These are phyloP conservation scores for Calonectria montana DNA, from an alignment of 2,329 filamentous ascomycete genomes.

Conservation along the genomic window DNA sequence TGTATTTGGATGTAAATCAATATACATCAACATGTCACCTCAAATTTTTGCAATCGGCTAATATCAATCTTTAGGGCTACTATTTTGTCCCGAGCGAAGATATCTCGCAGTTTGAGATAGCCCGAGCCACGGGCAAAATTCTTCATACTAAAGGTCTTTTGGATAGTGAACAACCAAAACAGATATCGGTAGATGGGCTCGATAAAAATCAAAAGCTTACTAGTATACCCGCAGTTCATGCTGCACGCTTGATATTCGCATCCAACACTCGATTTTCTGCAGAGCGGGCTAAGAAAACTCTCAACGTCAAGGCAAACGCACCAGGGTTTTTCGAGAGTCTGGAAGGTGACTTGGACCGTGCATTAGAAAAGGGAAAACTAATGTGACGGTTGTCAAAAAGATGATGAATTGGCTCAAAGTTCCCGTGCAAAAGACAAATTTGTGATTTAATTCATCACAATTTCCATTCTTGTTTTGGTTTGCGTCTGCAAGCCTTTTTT, in stretches of 20 bases:
- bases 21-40: background rate
- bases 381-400: no score
- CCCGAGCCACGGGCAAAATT: background rate
- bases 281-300: background rate
- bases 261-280: background rate
- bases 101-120: background rate
- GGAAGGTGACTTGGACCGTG: background rate
- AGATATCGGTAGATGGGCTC: background rate
- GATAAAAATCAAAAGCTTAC: background rate
- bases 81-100: background rate
- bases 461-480: no score
- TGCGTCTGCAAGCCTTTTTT: no score
- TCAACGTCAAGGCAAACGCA: background rate
- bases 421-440: no score
- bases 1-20: no score
- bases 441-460: no score
- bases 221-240: background rate
- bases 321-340: background rate
- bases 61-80: background rate
- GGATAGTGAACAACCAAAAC: background rate
- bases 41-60: background rate
- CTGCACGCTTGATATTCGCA: background rate
- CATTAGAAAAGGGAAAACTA: background rate
- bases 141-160: background rate
- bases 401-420: no score